Percentiles rank a stretch among this genome's conserved stretches.
Evolutionary conservation across 305 asterid species (phyloP).

Genomic region (Withania somnifera): DNA sequence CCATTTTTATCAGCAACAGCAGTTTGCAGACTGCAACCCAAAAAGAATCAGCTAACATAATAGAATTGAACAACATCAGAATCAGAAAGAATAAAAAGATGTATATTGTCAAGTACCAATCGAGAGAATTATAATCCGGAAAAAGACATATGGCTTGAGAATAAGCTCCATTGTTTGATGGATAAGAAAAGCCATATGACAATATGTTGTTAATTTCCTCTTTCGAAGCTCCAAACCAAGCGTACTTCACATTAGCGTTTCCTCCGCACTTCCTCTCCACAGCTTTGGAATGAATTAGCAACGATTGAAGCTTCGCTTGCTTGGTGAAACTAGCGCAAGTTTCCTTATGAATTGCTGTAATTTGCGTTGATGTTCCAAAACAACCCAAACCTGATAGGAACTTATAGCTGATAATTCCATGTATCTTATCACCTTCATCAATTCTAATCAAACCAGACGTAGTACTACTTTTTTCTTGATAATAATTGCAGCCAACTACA

Average conservation of each 20-base stretch:
- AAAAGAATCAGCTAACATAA: not conserved
- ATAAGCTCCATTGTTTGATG: constrained; percentile 8
- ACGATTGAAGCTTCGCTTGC: constrained; percentile 39
- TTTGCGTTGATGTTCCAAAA: constrained; percentile 16
- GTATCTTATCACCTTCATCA: constrained; percentile 6
- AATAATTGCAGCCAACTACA: not conserved
- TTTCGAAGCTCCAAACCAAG: constrained; percentile 68
- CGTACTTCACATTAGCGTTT: constrained; percentile 44
- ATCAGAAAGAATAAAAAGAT: too few relatives aligned
- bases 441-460: constrained; percentile 1
- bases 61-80: too few relatives aligned
- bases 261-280: constrained; percentile 33
- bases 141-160: constrained; percentile 45
- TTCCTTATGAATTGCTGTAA: constrained; percentile 29
- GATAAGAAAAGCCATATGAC: constrained; percentile 37
- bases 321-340: constrained; percentile 14
- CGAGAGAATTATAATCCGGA: constrained; percentile 30
- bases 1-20: constrained; percentile 27
- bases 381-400: constrained; percentile 24
- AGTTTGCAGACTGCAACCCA: constrained; percentile 16
- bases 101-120: constrained; percentile 42
- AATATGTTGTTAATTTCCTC: constrained; percentile 33
- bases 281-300: constrained; percentile 24
- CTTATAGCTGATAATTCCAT: constrained; percentile 22
- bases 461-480: not conserved